These are phyloP conservation scores for Litchi chinensis DNA, from an alignment of 345 rosid genomes.

Conservation along the genomic window DNA sequence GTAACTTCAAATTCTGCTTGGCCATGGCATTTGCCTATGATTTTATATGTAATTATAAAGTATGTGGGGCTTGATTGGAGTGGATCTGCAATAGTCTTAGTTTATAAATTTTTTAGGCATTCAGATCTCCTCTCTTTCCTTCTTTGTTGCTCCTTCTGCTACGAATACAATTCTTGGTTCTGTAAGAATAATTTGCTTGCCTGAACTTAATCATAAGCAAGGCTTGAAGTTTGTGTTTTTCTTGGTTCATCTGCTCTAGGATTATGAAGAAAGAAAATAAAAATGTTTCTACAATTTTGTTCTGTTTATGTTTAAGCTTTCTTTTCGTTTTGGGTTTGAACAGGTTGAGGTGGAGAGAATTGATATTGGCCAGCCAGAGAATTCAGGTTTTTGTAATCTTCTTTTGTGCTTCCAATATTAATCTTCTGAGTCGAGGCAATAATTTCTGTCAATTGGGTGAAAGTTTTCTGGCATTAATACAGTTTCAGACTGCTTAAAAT, in stretches of 20 bases:
- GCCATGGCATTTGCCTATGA: background rate
- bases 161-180: too few relatives aligned
- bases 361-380: conserved; percentile 62
- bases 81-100: background rate
- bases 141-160: too few relatives aligned
- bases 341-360: conserved; percentile 87
- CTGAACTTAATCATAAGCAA: background rate
- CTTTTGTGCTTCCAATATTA: conserved; percentile 1
- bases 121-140: background rate
- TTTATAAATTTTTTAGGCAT: background rate
- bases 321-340: conserved; percentile 7
- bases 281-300: background rate
- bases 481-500: background rate
- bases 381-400: conserved; percentile 44
- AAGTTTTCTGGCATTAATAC: conserved; percentile 15
- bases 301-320: conserved; percentile 10
- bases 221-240: background rate
- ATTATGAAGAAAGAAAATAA: background rate
- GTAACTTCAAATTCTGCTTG: conserved; percentile 5
- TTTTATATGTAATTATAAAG: background rate
- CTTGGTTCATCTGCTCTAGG: background rate
- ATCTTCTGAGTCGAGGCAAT: background rate
- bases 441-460: background rate
- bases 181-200: background rate
- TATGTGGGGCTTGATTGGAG: background rate